A percentile compares a stretch with the other conserved stretches of the same genome.
Conservation (phyloP, 345 rosid species). For the Balakata baccata region DNA sequence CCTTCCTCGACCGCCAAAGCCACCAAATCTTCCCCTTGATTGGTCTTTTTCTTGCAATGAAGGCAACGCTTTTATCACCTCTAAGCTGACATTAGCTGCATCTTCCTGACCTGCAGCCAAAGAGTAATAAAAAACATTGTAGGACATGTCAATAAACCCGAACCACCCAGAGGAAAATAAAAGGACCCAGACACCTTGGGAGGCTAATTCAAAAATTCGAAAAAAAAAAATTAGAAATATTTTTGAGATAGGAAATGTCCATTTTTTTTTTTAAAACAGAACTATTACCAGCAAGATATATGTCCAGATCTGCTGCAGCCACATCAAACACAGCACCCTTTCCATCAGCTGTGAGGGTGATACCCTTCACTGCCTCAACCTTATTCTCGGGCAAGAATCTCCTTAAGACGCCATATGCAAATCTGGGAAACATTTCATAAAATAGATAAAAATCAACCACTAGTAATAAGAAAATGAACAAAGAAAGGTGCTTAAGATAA, state of each 20-base stretch:
- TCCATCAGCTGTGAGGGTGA: conserved; percentile 72
- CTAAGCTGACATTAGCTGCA: conserved; percentile 62
- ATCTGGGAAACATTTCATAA: conserved; percentile 37
- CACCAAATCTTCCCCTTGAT: conserved; percentile 60
- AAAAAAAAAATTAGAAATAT: too few relatives aligned
- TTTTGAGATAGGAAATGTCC: not conserved
- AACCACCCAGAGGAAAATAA: not conserved
- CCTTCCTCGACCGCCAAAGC: conserved; percentile 29
- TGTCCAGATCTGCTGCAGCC: conserved; percentile 52
- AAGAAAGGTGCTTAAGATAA: not conserved
- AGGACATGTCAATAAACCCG: not conserved
- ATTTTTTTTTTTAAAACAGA: not conserved
- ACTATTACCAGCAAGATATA: conserved; percentile 52
- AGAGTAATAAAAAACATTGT: not conserved
- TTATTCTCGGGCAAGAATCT: conserved; percentile 91
- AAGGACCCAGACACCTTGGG: too few relatives aligned
- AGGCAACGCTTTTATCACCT: conserved; percentile 65
- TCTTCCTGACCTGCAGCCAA: conserved; percentile 49
- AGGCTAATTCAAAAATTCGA: too few relatives aligned
- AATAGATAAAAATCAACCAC: not conserved
- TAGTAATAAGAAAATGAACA: not conserved
- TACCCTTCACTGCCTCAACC: conserved; percentile 71
- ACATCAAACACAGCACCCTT: conserved; percentile 89
- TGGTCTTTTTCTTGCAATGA: conserved; percentile 66
- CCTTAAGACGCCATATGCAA: conserved; percentile 59